Percentiles rank a stretch among this genome's conserved stretches.
Evolutionary conservation across 352 stramenopile genomes (phyloP).

Genomic region (Sclerospora graminicola): DNA sequence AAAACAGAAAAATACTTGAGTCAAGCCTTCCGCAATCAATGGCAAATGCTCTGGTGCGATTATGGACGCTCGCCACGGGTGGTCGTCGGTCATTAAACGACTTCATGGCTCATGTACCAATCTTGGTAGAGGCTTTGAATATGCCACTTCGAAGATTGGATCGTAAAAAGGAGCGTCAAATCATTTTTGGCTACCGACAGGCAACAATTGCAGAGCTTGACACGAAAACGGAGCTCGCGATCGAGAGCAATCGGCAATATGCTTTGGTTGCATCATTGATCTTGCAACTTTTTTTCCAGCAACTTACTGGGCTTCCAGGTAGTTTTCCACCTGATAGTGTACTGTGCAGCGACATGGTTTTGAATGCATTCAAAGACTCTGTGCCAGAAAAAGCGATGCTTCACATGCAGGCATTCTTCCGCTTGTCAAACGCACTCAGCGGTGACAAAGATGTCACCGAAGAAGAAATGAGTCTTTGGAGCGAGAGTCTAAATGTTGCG

Average conservation of each 20-base stretch:
- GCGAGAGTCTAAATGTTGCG: slow-evolving; percentile 14
- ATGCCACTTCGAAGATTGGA: slow-evolving; percentile 74
- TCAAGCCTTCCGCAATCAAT: slow-evolving; percentile 36
- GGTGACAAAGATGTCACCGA: slow-evolving; percentile 6
- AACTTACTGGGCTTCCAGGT: slow-evolving; percentile 36
- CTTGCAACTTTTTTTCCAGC: slow-evolving; percentile 66
- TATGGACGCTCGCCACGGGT: slow-evolving; percentile 64
- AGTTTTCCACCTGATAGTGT: slow-evolving; percentile 33
- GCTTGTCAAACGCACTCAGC: slow-evolving; percentile 4
- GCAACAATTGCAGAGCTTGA: slow-evolving; percentile 35
- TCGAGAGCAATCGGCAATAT: slow-evolving; percentile 15
- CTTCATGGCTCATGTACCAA: slow-evolving; percentile 47
- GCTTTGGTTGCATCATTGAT: slow-evolving; percentile 15
- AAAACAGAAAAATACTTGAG: slow-evolving; percentile 61
- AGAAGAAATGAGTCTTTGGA: slow-evolving; percentile 11
- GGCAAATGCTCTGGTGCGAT: slow-evolving; percentile 36
- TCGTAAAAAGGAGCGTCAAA: slow-evolving; percentile 72
- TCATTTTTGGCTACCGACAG: slow-evolving; percentile 58
- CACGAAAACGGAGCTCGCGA: slow-evolving; percentile 1
- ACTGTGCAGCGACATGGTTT: slow-evolving; percentile 25
- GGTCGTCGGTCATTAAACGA: slow-evolving; percentile 46
- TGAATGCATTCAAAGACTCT: slow-evolving; percentile 29
- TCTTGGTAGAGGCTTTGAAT: slow-evolving; percentile 47
- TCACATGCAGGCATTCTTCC: slow-evolving; percentile 21
- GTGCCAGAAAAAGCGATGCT: slow-evolving; percentile 26